phyloP scores from a whole-genome alignment of 129 eudicot genomes.

The Pseudognaphalium luteoalbum region DNA sequence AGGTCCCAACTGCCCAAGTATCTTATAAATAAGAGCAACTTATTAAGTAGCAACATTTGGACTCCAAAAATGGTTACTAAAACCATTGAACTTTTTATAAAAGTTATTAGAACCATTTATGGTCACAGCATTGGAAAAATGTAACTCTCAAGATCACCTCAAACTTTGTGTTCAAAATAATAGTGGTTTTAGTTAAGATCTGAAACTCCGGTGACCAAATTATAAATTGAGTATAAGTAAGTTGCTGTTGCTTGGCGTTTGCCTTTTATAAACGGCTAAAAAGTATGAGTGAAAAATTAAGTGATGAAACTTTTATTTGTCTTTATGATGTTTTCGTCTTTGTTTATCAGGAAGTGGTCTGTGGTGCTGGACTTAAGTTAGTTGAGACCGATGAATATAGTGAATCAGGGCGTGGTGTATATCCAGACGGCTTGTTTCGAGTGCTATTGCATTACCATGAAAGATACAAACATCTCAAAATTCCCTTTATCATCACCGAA shows the following conservation, averaged over 20 bases:
- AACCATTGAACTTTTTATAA: not conserved
- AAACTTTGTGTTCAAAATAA: not conserved
- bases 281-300: not conserved
- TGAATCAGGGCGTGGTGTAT: slow-evolving; percentile 98
- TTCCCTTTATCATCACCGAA: slow-evolving; percentile 87
- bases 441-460: slow-evolving; percentile 79
- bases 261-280: not conserved
- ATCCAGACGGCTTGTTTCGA: slow-evolving; percentile 95
- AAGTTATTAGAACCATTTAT: not conserved
- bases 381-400: slow-evolving; percentile 87
- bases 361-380: slow-evolving; percentile 76
- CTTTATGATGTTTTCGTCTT: slow-evolving; percentile 20
- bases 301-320: slow-evolving; percentile 1
- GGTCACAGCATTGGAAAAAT: not conserved
- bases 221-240: not conserved
- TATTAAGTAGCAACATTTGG: not conserved
- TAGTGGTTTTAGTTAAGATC: not conserved
- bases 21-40: not conserved
- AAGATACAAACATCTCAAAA: slow-evolving; percentile 75
- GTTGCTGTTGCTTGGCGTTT: not conserved
- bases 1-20: not conserved
- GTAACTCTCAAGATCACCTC: not conserved
- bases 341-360: slow-evolving; percentile 69
- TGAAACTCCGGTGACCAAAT: not conserved
- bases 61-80: not conserved